Conservation (phyloP, 805 yeast species). For the Saccharomycodes ludwigii region DNA sequence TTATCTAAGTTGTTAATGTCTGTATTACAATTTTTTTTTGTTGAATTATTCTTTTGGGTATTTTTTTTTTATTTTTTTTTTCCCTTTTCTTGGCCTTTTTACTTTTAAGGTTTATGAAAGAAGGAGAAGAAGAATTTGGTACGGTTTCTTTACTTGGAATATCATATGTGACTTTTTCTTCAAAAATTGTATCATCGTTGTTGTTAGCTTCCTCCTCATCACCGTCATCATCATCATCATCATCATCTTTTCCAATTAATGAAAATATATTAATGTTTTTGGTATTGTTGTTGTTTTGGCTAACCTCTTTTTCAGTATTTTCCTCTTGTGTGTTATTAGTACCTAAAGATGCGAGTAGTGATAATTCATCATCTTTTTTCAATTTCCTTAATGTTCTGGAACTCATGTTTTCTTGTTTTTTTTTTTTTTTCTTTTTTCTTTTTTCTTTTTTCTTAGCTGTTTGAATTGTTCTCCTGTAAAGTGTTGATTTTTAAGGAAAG, state of each 20-base stretch:
- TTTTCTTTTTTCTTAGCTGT: neutral
- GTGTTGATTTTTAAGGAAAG: constrained; percentile 2
- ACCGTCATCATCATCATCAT: constrained; percentile 8
- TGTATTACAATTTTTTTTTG: constrained; percentile 20
- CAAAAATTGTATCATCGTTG: constrained; percentile 4
- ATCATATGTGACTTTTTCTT: constrained; percentile 3
- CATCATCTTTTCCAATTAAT: constrained; percentile 16
- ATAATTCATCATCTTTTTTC: constrained; percentile 20
- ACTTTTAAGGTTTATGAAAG: constrained; percentile 4
- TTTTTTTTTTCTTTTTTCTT: neutral
- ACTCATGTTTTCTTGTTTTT: constrained; percentile 16
- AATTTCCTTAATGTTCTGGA: constrained; percentile 25
- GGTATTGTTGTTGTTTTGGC: neutral
- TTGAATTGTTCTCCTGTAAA: neutral
- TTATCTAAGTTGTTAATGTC: constrained; percentile 8
- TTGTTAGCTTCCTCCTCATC: constrained; percentile 7
- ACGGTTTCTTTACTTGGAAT: constrained; percentile 1
- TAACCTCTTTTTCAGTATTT: constrained; percentile 1
- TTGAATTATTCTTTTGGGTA: constrained; percentile 5
- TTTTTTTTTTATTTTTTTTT: constrained; percentile 11
- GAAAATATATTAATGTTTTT: constrained; percentile 12
- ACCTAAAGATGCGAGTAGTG: constrained; percentile 10
- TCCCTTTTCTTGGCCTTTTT: constrained; percentile 12
- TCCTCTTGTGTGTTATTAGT: constrained; percentile 2
- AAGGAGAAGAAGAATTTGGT: constrained; percentile 1